phyloP scores from a whole-genome alignment of 306 rosid species.

The Quercus cerris region DNA sequence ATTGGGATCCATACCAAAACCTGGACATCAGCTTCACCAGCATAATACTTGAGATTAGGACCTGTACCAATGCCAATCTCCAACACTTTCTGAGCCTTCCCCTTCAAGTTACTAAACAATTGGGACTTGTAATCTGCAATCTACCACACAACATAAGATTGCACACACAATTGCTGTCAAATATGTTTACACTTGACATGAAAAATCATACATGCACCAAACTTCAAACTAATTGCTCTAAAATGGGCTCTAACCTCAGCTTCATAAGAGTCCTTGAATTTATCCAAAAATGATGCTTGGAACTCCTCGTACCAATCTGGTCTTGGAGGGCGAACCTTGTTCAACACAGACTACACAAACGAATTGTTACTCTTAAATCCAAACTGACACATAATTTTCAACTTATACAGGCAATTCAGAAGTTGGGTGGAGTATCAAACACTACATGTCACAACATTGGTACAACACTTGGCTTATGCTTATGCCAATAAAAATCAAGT shows the following conservation, averaged over 20 bases:
- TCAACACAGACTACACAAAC: constrained; percentile 41
- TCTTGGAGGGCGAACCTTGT: constrained; percentile 61
- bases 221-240: not conserved
- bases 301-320: constrained; percentile 88
- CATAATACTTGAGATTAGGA: constrained; percentile 74
- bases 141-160: constrained; percentile 32
- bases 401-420: too few species aligned
- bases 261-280: constrained; percentile 51
- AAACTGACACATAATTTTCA: not conserved
- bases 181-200: not conserved
- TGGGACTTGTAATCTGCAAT: constrained; percentile 71
- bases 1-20: constrained; percentile 86
- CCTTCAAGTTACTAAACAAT: constrained; percentile 57
- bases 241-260: constrained; percentile 49
- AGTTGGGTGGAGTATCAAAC: too few species aligned
- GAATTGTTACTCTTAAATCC: not conserved
- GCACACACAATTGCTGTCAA: not conserved
- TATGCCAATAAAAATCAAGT: too few species aligned
- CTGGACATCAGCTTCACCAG: constrained; percentile 36
- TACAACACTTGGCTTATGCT: too few species aligned
- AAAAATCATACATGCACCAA: not conserved
- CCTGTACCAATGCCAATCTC: constrained; percentile 92
- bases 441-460: too few species aligned
- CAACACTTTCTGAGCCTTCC: constrained; percentile 63
- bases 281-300: constrained; percentile 51